Conservation (phyloP, 2,329 filamentous ascomycete genomes). For the Sporothrix curviconia region DNA sequence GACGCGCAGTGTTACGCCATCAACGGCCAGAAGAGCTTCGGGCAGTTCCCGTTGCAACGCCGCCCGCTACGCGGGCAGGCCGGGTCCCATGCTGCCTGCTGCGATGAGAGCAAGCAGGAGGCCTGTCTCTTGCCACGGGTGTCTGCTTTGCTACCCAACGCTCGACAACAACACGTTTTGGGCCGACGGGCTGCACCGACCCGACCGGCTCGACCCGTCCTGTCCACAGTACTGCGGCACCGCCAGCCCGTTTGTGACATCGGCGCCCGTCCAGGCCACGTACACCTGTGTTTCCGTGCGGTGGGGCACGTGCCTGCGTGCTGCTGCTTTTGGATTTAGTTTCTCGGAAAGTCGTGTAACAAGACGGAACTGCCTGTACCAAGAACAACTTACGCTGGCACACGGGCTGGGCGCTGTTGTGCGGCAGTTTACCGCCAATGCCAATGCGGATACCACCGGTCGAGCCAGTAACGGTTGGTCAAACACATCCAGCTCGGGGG, state of each 20-base stretch:
- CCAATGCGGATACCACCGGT: too few relatives aligned
- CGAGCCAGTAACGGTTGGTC: neutral
- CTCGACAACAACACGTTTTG: constrained; percentile 20
- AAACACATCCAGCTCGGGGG: too few relatives aligned
- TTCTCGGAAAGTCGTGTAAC: constrained; percentile 19
- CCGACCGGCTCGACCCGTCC: constrained; percentile 18
- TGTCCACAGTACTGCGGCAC: constrained; percentile 21
- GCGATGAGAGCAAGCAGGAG: constrained; percentile 20
- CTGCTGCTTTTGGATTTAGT: constrained; percentile 21
- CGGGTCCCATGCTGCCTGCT: constrained; percentile 19
- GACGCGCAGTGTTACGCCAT: constrained; percentile 20
- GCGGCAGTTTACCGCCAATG: constrained; percentile 15
- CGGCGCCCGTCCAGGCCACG: constrained; percentile 15
- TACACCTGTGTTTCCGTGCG: constrained; percentile 19
- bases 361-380: constrained; percentile 18
- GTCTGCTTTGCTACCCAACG: constrained; percentile 20
- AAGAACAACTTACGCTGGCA: constrained; percentile 17
- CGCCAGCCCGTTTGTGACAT: constrained; percentile 16
- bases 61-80: constrained; percentile 15
- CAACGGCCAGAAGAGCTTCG: constrained; percentile 19
- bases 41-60: constrained; percentile 16
- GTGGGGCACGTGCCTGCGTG: constrained; percentile 18
- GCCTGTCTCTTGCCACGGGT: constrained; percentile 20
- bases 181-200: constrained; percentile 20
- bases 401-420: constrained; percentile 18